Base-by-base conservation (phyloP, 1,284 basidiomycete genomes). In the Boletus calvinii region DNA sequence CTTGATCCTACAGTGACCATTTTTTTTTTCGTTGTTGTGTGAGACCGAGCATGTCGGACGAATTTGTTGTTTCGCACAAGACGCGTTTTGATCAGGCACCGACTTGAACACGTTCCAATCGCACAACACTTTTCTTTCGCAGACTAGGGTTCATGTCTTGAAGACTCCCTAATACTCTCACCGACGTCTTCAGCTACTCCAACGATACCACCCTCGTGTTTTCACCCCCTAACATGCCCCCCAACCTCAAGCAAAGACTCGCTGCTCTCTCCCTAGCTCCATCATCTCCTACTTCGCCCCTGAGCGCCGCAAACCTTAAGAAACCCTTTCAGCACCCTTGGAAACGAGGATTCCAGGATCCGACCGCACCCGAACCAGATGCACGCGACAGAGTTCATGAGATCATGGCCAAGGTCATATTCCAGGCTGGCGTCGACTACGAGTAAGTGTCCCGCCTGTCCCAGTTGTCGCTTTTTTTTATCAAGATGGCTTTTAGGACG, bases 361-460 rank as follows among this genome's bases (percentile, higher is more conserved):
- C 49, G 6, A 45, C 54, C 11, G 18, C 52, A 40, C 17, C 44
- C 42, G 66, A 66, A 35, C 55, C 59, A 4, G 64, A 69, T 54
- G 75, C 73, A 36, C 67, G 64, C 54, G 80, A 78, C 47, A 72
- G 72, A 52, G 69, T 87, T 15, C 81, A 88, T 62, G 78, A 85
- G 17, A 79, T 87, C 34, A 81, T 92, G 72, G 67, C 73, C 32
- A 81, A 75, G 63, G 75, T 92, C 71, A 90, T 93, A 46, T 92
- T 90, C 59, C 91, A 92, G 65, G 90, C 91, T 35, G 90, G 91
- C 1, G 87, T 93, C 50, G 91, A 93, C 71, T 92, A 83, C 62
- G 90, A 92, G 88, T 92, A 62, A 61, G 78, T 72, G 13, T 24
- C 42, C 24, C 45, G 42, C 38, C 30, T 38, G 50, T 53, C 26